Evolutionary conservation across 169 alveolate genomes (phyloP).

Genomic region (Besnoitia besnoiti): DNA sequence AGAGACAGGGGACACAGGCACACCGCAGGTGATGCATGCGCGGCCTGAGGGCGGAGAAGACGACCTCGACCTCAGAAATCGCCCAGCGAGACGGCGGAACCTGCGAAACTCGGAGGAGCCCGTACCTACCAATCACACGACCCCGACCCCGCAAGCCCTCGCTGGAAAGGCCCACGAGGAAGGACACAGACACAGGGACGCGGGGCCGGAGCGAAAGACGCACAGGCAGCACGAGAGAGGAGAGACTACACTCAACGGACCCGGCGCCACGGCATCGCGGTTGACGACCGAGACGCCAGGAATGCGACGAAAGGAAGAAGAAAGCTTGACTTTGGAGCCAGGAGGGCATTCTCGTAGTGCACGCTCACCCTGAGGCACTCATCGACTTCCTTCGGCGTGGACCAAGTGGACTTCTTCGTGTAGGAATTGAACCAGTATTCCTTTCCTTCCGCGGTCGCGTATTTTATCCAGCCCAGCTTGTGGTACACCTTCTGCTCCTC

Average conservation of each 20-base stretch:
- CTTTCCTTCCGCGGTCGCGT: slow-evolving; percentile 84
- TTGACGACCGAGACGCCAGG: neutral
- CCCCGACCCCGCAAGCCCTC: too few relatives aligned
- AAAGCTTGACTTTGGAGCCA: too few relatives aligned
- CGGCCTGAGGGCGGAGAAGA: neutral
- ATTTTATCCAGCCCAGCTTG: slow-evolving; percentile 77
- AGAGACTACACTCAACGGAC: too few relatives aligned
- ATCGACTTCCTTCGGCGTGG: slow-evolving; percentile 81
- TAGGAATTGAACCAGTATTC: slow-evolving; percentile 78
- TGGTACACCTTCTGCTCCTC: slow-evolving; percentile 52
- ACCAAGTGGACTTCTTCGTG: slow-evolving; percentile 84
- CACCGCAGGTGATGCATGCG: neutral
- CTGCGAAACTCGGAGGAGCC: too few relatives aligned
- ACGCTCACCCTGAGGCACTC: slow-evolving; percentile 45
- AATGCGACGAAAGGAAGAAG: neutral
- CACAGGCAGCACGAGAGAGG: too few relatives aligned
- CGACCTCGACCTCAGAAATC: neutral
- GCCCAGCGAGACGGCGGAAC: neutral
- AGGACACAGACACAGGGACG: too few relatives aligned
- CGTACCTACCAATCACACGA: too few relatives aligned
- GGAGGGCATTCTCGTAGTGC: neutral
- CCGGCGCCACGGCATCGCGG: too few relatives aligned
- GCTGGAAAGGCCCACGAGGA: too few relatives aligned
- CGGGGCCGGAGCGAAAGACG: too few relatives aligned
- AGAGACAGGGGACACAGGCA: neutral